A percentile compares a stretch with the other conserved stretches of the same genome.
Conservation (phyloP, 345 rosid genomes). For the Nasturtium officinale region DNA sequence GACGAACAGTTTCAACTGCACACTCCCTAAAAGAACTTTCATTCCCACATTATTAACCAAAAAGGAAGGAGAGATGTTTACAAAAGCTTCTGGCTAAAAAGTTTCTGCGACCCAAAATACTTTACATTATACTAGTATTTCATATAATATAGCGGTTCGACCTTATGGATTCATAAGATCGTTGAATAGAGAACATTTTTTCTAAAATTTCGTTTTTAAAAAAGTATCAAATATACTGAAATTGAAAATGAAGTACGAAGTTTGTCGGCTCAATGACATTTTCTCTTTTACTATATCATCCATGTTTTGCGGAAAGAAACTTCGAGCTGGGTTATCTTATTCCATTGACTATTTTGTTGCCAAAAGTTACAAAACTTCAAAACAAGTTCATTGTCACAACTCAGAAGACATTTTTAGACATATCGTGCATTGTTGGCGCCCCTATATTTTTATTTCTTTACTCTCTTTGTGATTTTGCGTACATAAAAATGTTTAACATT, state of each 20-base stretch:
- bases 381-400: conserved; percentile 15
- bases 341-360: neutral
- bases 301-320: neutral
- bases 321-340: neutral
- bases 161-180: neutral
- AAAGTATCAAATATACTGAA: neutral
- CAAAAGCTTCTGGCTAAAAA: neutral
- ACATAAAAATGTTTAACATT: neutral
- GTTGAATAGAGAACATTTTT: neutral
- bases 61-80: neutral
- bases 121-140: neutral
- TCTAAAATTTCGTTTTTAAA: neutral
- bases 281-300: neutral
- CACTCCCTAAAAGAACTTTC: neutral
- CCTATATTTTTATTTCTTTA: neutral
- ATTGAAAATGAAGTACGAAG: neutral
- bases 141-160: neutral
- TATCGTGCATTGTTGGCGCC: conserved; percentile 8
- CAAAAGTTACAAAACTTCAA: neutral
- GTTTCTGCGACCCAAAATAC: neutral
- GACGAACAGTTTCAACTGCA: neutral
- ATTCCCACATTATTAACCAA: neutral
- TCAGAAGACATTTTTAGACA: neutral
- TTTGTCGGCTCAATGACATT: neutral
- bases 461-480: neutral